phyloP scores from a whole-genome alignment of 805 yeast species.

The Wickerhamiella azyma region DNA sequence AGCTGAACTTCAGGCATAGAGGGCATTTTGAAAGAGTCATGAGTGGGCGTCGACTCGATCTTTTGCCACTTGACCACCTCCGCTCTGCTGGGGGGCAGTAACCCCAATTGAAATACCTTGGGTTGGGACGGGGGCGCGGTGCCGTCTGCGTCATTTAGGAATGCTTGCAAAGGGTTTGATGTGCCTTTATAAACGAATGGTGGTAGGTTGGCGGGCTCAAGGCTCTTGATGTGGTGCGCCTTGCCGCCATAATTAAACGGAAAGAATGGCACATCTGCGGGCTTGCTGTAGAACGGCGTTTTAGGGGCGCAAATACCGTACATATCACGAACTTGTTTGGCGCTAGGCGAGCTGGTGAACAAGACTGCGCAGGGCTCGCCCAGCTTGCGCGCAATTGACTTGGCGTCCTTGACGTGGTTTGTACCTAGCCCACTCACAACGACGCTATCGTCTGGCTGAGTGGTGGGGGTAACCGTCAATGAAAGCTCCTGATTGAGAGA shows the following conservation, averaged over 20 bases:
- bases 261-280: slow-evolving; percentile 36
- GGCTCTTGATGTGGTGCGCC: slow-evolving; percentile 36
- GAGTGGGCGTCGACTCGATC: not conserved
- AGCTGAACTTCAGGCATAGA: slow-evolving; percentile 3
- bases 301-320: slow-evolving; percentile 35
- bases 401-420: not conserved
- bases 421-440: not conserved
- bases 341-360: slow-evolving; percentile 15
- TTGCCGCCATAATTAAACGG: slow-evolving; percentile 60
- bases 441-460: not conserved
- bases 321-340: slow-evolving; percentile 31
- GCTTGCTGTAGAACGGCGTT: slow-evolving; percentile 50
- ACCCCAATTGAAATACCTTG: slow-evolving; percentile 8
- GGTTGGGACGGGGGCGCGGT: not conserved
- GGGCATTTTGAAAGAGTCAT: not conserved
- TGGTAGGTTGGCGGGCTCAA: slow-evolving; percentile 25
- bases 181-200: slow-evolving; percentile 16
- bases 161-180: slow-evolving; percentile 5
- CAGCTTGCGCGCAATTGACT: not conserved
- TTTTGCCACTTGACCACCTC: slow-evolving; percentile 14
- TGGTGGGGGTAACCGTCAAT: not conserved
- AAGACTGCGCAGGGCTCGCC: slow-evolving; percentile 2
- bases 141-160: slow-evolving; percentile 3
- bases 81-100: slow-evolving; percentile 9
- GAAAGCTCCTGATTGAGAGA: not conserved